Base-by-base conservation (phyloP, 306 rosid genomes). In the Dryas drummondii region DNA sequence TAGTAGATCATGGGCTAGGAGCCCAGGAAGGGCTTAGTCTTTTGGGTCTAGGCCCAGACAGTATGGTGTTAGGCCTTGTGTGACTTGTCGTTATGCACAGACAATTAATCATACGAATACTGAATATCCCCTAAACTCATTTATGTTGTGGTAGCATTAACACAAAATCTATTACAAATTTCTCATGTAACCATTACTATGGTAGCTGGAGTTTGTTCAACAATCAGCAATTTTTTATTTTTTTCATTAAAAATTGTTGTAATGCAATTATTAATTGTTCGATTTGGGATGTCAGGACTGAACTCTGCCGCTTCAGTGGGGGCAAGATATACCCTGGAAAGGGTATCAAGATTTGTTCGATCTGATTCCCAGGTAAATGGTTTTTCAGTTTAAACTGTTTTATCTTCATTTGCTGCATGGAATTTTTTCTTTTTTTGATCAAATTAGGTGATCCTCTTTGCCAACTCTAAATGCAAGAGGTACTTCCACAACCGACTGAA, bases 401-500 rank as follows among this genome's bases (percentile, higher is more conserved):
- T 32, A 32, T 32, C 37, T 32, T 2, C 37, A 32, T 32, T 22
- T 22, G 22, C 22, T 22, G 22, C 22, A 22, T 22, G 22, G 0
- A 22, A 22, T 22, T 22, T 22, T 22, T 22, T 22, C 22, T 22
- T 73, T 52, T 78, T 9, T 68, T 70, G 41, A 53, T 48, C 1
- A 71, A 16, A 63, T n/a, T 22, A 91, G 96, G 93, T 89, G 49
- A 88, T 92, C 77, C 74, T 92, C 40, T 90, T 90, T 72, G 86
- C 76, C 5, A 87, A 88, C 79, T 91, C 97, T 13, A 91, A 88
- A 85, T 88, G 91, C 67, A 90, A 88, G 74, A 68, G 93, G 73
- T 88, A 88, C 70, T 88, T 88, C 76, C 90, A 91, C 87, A 91
- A 91, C 73, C 72, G 87, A 32, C 61, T 91, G 90, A 91, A 91